Evolutionary conservation across 352 stramenopile species (phyloP), one percentile per base, ranked within the genome.

Genomic region (Phytophthora agathidicida): DNA sequence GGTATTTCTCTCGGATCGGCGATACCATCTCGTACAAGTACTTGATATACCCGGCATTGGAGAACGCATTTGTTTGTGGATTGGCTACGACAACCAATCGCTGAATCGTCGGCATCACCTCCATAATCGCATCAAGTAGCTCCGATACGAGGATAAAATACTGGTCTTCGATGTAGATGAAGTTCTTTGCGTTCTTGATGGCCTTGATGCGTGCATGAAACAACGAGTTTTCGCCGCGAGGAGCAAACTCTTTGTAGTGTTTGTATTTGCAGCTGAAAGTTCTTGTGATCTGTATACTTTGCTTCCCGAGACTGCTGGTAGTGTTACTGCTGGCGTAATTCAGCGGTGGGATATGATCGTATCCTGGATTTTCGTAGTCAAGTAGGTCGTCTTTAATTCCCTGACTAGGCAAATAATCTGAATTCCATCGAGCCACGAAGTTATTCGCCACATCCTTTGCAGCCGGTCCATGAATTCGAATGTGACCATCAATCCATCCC

Each of bases 341-440:
- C 1, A 68, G 17, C 7, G 7, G 7, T 7, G 50, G 51, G 13
- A 79, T 83, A 36, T 82, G 55, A 67, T 73, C 23, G 11, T 52
- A 68, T 5, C 32, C 5, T 2, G 59, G 59, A 23, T 87, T 87
- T 19, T 75, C 51, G 38, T 77, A 87, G 52, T 80, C 66, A 10
- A 81, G 43, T 3, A 83, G 6, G 14, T 69, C 47, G 42, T 79
- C 69, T 14, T 72, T 30, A 0, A 62, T 26, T 13, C 68, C 54
- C 19, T 60, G 23, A 17, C 60, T 64, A 1, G 54, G 60, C 19
- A 69, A 50, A 20, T 60, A 56, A 30, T 77, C 60, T 10, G 65
- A 73, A 42, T 88, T 86, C 73, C 72, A 87, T n/a, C 77, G 77
- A 11, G 36, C 53, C 16, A 83, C 16, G 31, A 90, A 90, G 51